Evolutionary conservation across 1,139 yeast genomes (phyloP), one percentile per base, ranked within the genome.

Genomic region (Candida dubliniensis): DNA sequence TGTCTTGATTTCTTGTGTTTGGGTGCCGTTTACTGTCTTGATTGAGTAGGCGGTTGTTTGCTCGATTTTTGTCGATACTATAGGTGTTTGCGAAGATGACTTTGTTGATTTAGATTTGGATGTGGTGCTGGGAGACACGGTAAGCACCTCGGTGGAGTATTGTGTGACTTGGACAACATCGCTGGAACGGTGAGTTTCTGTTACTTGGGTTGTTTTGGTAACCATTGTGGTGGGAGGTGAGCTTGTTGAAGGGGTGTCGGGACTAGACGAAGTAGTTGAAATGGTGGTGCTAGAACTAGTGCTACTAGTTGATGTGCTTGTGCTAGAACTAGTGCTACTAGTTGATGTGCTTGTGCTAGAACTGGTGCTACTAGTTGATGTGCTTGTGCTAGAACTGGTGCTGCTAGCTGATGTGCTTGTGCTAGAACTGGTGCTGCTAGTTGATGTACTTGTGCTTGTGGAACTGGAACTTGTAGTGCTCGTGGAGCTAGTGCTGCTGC

Each of bases 11-110:
- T 54, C 48, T 33, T 54, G 60, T 2, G 59, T 49, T 29, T 47
- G 54, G 24, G 54, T 49, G 6, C 67, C 67, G 35, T 57, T 56
- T 13, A 61, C 57, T 11, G 66, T 63, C 14, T 43, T 41, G 5
- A 47, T 41, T 4, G 57, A 53, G 31, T 42, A 45, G 4, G 52
- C 50, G 2, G 56, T 53, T 1, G 54, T 46, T 11, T 50, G 47
- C 33, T 47, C 38, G 13, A 47, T 35, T 15, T 36, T 38, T 2
- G 47, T 43, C 1, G 46, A 31, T 7, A 43, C 18, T 4, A 24
- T 29, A 8, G 40, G 24, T 11, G 38, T 38, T 23, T 40, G 23
- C 10, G 42, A 26, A n/a, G 47, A 32, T 8, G 15, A 12, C 7
- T n/a, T 9, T 3, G 36, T 14, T 23, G 38, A 26, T 8, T 44